Evolutionary conservation across 192 early-diverging fungal species (phyloP).

Genomic region (Diversispora epigaea): DNA sequence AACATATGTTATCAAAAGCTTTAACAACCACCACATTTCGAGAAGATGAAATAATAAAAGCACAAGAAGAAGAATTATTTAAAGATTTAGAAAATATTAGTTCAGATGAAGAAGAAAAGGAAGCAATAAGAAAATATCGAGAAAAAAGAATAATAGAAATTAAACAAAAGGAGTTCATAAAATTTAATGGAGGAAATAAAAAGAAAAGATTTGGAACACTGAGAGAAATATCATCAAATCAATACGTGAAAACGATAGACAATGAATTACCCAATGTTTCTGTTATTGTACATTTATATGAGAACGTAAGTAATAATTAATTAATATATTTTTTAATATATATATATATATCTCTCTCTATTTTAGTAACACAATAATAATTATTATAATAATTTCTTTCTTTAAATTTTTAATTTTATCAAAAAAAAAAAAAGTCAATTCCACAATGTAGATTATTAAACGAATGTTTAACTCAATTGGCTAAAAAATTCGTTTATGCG

Average conservation of each 20-base stretch:
- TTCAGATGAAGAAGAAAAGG: conserved; percentile 40
- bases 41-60: conserved; percentile 40
- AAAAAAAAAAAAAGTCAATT: conserved; percentile 33
- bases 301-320: conserved; percentile 50
- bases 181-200: neutral
- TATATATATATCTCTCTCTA: neutral
- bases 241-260: conserved; percentile 54
- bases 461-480: conserved; percentile 43
- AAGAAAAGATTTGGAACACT: conserved; percentile 51
- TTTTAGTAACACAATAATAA: neutral
- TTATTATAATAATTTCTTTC: no score
- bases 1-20: conserved; percentile 45
- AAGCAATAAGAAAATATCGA: conserved; percentile 44
- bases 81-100: conserved; percentile 40
- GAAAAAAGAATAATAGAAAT: conserved; percentile 46
- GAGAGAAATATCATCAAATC: conserved; percentile 46
- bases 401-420: no score
- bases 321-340: neutral
- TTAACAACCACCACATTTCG: conserved; percentile 50
- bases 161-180: conserved; percentile 16
- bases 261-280: conserved; percentile 49
- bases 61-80: conserved; percentile 32
- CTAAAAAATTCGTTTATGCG: conserved; percentile 49
- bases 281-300: conserved; percentile 55
- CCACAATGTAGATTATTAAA: conserved; percentile 46